Percentiles rank a stretch among this genome's conserved stretches.
Conservation (phyloP, 2,329 filamentous ascomycete species). For the Dactylellina haptotyla region DNA sequence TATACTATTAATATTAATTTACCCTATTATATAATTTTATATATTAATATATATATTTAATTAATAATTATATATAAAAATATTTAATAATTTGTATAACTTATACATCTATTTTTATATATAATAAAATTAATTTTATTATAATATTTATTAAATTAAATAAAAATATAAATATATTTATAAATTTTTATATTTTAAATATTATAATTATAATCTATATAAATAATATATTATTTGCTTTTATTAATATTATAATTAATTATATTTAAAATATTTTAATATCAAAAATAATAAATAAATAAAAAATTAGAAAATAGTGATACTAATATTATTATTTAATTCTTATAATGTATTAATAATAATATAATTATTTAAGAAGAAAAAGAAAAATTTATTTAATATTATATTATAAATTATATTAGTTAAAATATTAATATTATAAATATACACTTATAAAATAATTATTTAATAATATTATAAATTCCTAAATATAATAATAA, state of each 20-base stretch:
- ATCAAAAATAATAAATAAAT: background rate
- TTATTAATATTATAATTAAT: constrained; percentile 3
- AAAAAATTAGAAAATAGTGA: background rate
- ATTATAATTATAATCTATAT: background rate
- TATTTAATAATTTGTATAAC: background rate
- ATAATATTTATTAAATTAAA: background rate
- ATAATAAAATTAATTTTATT: background rate
- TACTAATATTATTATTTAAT: background rate
- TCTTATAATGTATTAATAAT: background rate
- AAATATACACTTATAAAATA: background rate
- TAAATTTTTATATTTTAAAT: background rate
- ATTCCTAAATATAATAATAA: constrained; percentile 8
- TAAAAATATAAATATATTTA: background rate
- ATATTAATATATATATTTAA: background rate
- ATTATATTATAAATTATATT: background rate
- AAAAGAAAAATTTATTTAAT: background rate
- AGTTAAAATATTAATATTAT: background rate
- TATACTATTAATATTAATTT: background rate
- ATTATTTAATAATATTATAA: background rate
- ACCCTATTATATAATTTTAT: background rate
- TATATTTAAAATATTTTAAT: constrained; percentile 6
- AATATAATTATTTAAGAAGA: background rate
- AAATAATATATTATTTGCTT: background rate
- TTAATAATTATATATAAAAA: background rate
- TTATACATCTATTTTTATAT: background rate